Evolutionary conservation across 164 flowering plant species (phyloP).

Genomic region (Dillenia turbinata): DNA sequence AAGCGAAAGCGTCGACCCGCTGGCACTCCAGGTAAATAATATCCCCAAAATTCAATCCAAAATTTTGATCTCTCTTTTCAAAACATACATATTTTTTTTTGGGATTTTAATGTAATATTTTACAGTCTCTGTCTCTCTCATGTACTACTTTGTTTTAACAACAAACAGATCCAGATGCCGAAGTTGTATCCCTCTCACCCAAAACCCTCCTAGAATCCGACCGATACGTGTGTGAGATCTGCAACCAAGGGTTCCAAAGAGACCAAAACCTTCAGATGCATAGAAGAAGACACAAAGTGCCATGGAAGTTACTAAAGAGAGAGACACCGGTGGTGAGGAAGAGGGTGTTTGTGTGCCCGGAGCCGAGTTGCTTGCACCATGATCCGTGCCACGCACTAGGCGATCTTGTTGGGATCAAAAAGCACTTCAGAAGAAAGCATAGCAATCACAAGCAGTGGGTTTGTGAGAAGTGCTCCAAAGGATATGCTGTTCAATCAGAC

Average conservation of each 20-base stretch:
- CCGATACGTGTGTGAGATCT: slow-evolving; percentile 94
- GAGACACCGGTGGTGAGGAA: slow-evolving; percentile 70
- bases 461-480: slow-evolving; percentile 87
- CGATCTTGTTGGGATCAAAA: slow-evolving; percentile 93
- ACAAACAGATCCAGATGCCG: slow-evolving; percentile 87
- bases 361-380: slow-evolving; percentile 91
- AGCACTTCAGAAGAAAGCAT: slow-evolving; percentile 87
- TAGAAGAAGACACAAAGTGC: slow-evolving; percentile 87
- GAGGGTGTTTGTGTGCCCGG: slow-evolving; percentile 94
- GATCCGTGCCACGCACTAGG: slow-evolving; percentile 95
- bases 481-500: slow-evolving; percentile 96
- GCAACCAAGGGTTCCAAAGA: slow-evolving; percentile 93
- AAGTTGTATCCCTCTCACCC: slow-evolving; percentile 90
- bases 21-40: slow-evolving; percentile 61
- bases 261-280: slow-evolving; percentile 99
- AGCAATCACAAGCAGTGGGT: slow-evolving; percentile 93
- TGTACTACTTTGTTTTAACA: neutral
- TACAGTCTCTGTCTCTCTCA: neutral
- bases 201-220: slow-evolving; percentile 91
- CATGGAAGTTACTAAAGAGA: slow-evolving; percentile 93
- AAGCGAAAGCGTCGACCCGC: slow-evolving; percentile 74
- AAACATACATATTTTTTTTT: no score
- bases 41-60: no score
- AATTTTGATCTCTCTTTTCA: no score
- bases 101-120: no score